Evolutionary conservation across 805 yeast species (phyloP), one percentile per base, ranked within the genome.

Genomic region (Pichia kluyveri): DNA sequence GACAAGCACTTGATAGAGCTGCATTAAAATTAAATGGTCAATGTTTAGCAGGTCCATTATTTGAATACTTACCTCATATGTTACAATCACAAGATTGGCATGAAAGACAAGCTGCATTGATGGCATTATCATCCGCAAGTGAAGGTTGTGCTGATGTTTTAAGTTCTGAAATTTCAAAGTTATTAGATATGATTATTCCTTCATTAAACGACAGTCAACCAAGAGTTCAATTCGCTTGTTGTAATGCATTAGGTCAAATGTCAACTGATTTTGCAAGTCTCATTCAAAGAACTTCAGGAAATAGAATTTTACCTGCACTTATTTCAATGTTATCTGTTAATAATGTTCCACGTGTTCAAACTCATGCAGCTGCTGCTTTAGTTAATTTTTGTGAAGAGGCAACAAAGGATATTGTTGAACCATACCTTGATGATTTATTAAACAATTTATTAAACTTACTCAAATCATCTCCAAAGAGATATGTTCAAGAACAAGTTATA

Each of bases 361-460:
- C 96, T 0, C 99, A 93, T 62, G 98, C 97, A 17, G 97, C 99
- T 40, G 99, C 99, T 45, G 99, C 99, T 0, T 72, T 91, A 58
- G 98, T 93, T 42, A 93, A 93, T 64, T 93, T 93, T 63, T 80
- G 91, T 39, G 99, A 93, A 67, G 88, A 85, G 54, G 96, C 98
- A 2, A 70, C 86, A 7, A 85, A 87, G 60, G 95, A 86, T 52
- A 79, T 82, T 11, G 70, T 93, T 56, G 96, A 89, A 60, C 98
- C 98, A n/a, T 90, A 85, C 59, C 73, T 93, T 60, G 99, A 93
- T 63, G 79, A 75, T 55, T 70, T 93, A 58, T 72, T 93, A 49
- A 74, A 80, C 34, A 84, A 86, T 56, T 70, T 93, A 53, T 72
- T 93, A 48, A 82, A 79, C 1, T 70, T 91, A 27, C 73, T 93